Evolutionary conservation across 495 filamentous ascomycete genomes (phyloP), one percentile per base, ranked within the genome.

Genomic region (Annulohypoxylon nitens): DNA sequence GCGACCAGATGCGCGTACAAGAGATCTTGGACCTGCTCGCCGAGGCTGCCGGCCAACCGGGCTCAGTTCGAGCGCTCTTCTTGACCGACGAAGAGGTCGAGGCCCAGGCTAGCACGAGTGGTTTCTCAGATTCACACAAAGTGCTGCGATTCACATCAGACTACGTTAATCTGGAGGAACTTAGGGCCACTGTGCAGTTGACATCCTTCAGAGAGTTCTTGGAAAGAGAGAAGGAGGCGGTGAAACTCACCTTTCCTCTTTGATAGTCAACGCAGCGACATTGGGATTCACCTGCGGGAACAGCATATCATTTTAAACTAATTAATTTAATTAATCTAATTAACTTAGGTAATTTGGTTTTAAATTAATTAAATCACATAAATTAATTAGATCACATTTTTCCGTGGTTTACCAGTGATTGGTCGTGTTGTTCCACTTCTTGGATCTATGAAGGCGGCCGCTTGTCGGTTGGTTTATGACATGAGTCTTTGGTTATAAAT

Each of bases 11-110:
- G 67, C 60, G 61, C 0, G 47, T 79, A 1, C 73, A 81, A 9
- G 65, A 80, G 1, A 61, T 82, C 2, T 36, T 37, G 30, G 60
- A 74, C 39, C 39, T 71, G 23, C 39, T 88, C 16, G 74, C 71
- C 6, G 53, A 57, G 11, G 80, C 70, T 0, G 78, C 78, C 0
- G 81, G 83, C 12, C 78, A 76, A 43, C 53, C 81, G 0, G 43
- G 43, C 14, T 47, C 43, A 11, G 58, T 87, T 1, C 64, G 76
- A 34, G 77, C 71, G 0, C 14, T 64, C 8, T 86, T 78, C 62
- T 53, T 85, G 63, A 76, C 78, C 0, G 79, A 83, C 8, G 81
- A 83, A 61, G 82, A 87, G 43, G 70, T 81, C 4, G 64, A 79
- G 34, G 64, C 62, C 8, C 78, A 78, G 67, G 50, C 39, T 14